A percentile compares a stretch with the other conserved stretches of the same genome.
phyloP scores from a whole-genome alignment of 148 eudicot species.

The Arbutus unedo region DNA sequence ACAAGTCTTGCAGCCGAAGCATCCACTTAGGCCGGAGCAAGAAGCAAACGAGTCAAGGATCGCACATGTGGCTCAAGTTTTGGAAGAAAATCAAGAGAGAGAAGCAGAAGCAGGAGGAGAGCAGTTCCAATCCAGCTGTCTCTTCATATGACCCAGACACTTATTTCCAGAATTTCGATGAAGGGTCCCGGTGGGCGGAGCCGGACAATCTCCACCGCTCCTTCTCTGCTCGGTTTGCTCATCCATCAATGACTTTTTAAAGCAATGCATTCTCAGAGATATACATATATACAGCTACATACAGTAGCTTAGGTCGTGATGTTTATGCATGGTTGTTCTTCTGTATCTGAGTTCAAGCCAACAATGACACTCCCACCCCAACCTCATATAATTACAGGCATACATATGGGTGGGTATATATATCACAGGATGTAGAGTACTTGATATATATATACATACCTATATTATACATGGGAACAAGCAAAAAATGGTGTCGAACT shows the following conservation, averaged over 20 bases:
- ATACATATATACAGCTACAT: too few relatives aligned
- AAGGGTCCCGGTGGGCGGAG: constrained; percentile 13
- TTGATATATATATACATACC: too few relatives aligned
- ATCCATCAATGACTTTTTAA: constrained; percentile 5
- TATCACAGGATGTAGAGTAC: too few relatives aligned
- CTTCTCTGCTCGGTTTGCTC: constrained; percentile 18
- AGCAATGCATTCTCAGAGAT: background rate
- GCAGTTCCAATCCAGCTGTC: background rate
- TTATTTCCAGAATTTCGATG: constrained; percentile 21
- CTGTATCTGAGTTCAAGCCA: too few relatives aligned
- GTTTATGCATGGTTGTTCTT: too few relatives aligned
- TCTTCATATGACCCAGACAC: constrained; percentile 15
- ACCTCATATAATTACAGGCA: too few relatives aligned
- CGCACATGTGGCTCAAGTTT: constrained; percentile 4
- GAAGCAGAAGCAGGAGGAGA: background rate
- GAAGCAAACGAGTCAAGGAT: background rate
- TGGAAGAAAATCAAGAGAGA: constrained; percentile 15
- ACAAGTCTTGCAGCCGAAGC: background rate
- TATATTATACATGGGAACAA: too few relatives aligned
- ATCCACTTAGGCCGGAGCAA: constrained; percentile 1
- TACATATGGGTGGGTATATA: too few relatives aligned
- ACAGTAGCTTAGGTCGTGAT: too few relatives aligned
- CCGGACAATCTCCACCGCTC: constrained; percentile 16
- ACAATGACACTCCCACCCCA: too few relatives aligned
- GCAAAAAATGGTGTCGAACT: too few relatives aligned